A percentile compares a stretch with the other conserved stretches of the same genome.
These are phyloP conservation scores for Colletotrichum musicola DNA, from an alignment of 2,329 filamentous ascomycete genomes.

Conservation along the genomic window DNA sequence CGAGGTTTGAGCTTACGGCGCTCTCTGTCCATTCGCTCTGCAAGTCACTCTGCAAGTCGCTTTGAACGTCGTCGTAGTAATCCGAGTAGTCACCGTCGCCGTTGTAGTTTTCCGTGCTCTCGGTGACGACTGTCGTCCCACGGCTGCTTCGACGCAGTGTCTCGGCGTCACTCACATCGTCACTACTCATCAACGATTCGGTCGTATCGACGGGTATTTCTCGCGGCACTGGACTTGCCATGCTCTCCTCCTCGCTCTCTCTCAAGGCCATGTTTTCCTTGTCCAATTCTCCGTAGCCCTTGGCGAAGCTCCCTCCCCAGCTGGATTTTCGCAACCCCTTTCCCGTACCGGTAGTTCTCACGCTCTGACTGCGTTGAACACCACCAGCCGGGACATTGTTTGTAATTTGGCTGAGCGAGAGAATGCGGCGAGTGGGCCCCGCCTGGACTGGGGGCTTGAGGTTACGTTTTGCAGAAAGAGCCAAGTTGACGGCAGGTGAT, in stretches of 20 bases:
- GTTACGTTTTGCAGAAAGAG: slow-evolving; percentile 65
- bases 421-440: slow-evolving; percentile 80
- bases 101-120: slow-evolving; percentile 52
- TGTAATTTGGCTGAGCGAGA: slow-evolving; percentile 91
- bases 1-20: slow-evolving; percentile 42
- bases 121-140: slow-evolving; percentile 62
- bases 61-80: slow-evolving; percentile 47
- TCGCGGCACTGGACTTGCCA: slow-evolving; percentile 22
- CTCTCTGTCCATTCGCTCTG: slow-evolving; percentile 65
- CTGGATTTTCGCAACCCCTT: slow-evolving; percentile 74
- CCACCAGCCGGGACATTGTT: slow-evolving; percentile 75
- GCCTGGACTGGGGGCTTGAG: slow-evolving; percentile 60
- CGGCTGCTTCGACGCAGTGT: slow-evolving; percentile 61
- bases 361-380: slow-evolving; percentile 83
- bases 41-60: slow-evolving; percentile 39
- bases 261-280: slow-evolving; percentile 74
- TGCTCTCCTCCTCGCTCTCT: slow-evolving; percentile 72
- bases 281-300: slow-evolving; percentile 65
- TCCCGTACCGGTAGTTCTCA: slow-evolving; percentile 68
- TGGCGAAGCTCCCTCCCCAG: slow-evolving; percentile 69
- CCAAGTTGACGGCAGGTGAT: slow-evolving; percentile 62
- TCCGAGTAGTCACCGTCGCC: slow-evolving; percentile 54
- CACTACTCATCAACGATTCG: slow-evolving; percentile 42
- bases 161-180: slow-evolving; percentile 63
- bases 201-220: slow-evolving; percentile 23